A percentile compares a stretch with the other conserved stretches of the same genome.
Evolutionary conservation across 768 basidiomycete species (phyloP).

Genomic region (Phanerodontia chrysosporium): DNA sequence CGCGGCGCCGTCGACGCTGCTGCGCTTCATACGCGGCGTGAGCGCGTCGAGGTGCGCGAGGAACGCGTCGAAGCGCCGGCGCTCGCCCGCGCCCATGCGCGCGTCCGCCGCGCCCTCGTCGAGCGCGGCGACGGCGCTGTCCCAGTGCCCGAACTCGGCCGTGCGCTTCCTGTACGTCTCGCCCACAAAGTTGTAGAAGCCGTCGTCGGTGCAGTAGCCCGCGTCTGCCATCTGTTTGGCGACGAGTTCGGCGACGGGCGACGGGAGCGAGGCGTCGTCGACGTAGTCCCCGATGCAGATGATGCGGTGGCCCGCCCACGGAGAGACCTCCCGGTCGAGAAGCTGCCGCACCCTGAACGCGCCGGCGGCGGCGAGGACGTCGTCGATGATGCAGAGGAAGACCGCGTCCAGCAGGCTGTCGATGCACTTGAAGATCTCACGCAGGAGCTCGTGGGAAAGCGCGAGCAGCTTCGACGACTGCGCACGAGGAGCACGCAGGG

Average conservation of each 20-base stretch:
- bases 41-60: not conserved
- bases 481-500: not conserved
- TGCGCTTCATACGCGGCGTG: not conserved
- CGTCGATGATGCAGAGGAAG: not conserved
- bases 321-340: not conserved
- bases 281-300: not conserved
- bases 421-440: not conserved
- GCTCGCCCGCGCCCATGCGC: not conserved
- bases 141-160: not conserved
- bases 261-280: not conserved
- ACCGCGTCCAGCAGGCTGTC: not conserved
- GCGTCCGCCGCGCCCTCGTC: not conserved
- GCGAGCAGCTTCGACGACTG: not conserved
- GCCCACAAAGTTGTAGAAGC: not conserved
- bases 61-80: not conserved
- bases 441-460: not conserved
- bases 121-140: not conserved
- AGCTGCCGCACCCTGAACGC: not conserved
- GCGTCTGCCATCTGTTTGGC: too few relatives aligned
- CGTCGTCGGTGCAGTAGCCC: not conserved
- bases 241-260: not conserved
- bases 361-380: not conserved
- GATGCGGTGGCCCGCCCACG: not conserved
- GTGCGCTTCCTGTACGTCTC: not conserved
- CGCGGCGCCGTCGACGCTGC: not conserved